Conservation (phyloP, 495 filamentous ascomycete species). For the Tuber microsphaerosporum region DNA sequence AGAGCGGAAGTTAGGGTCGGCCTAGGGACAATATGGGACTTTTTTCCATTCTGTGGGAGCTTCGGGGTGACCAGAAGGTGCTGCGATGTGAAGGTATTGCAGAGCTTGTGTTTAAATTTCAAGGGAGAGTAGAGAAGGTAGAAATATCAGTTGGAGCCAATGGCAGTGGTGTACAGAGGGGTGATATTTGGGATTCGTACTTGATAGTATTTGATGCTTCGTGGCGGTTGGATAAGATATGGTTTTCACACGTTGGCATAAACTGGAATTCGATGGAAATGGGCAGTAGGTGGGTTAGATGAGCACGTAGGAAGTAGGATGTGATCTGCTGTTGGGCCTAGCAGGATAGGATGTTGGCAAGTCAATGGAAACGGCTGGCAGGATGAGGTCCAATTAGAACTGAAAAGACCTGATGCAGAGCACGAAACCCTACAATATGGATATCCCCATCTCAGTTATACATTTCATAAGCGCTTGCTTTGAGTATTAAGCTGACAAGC, state of each 20-base stretch:
- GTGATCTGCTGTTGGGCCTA: constrained; percentile 16
- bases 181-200: constrained; percentile 11
- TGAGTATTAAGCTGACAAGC: constrained; percentile 17
- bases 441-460: constrained; percentile 5
- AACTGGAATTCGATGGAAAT: constrained; percentile 13
- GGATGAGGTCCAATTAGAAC: constrained; percentile 33
- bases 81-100: constrained; percentile 18
- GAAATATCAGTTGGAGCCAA: constrained; percentile 31
- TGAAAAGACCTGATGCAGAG: constrained; percentile 40
- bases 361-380: constrained; percentile 15
- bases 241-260: constrained; percentile 18
- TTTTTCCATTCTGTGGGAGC: constrained; percentile 23
- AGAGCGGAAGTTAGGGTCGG: constrained; percentile 17
- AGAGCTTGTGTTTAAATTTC: constrained; percentile 11
- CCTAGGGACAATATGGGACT: constrained; percentile 9
- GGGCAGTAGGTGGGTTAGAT: constrained; percentile 15
- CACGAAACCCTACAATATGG: constrained; percentile 15
- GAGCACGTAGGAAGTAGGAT: constrained; percentile 16
- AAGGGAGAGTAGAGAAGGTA: constrained; percentile 11
- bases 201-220: constrained; percentile 27
- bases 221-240: constrained; percentile 17
- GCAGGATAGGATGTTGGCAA: constrained; percentile 8
- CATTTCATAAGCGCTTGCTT: not conserved
- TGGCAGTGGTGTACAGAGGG: constrained; percentile 35
- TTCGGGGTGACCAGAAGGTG: constrained; percentile 21